Conservation (phyloP, 2,329 filamentous ascomycete species). For the Fusarium zealandicum region DNA sequence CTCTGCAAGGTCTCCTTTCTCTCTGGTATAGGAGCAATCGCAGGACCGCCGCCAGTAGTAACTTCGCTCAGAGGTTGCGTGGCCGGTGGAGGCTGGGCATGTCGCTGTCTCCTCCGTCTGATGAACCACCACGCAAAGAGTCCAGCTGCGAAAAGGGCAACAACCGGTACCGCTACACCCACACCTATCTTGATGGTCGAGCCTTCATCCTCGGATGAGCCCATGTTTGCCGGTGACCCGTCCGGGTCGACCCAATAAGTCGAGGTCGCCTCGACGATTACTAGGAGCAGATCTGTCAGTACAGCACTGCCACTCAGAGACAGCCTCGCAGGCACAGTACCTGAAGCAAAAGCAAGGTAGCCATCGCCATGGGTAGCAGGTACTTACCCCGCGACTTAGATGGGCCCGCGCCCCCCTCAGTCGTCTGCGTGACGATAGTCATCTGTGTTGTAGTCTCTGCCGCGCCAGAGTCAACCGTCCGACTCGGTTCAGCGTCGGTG, state of each 20-base stretch:
- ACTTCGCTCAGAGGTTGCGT: slow-evolving; percentile 24
- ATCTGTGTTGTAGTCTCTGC: slow-evolving; percentile 34
- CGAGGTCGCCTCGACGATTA: slow-evolving; percentile 38
- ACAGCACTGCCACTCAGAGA: background rate
- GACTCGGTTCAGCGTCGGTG: slow-evolving; percentile 28
- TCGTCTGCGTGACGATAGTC: slow-evolving; percentile 39
- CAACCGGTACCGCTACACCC: slow-evolving; percentile 28
- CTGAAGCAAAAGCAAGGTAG: slow-evolving; percentile 41
- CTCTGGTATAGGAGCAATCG: slow-evolving; percentile 11
- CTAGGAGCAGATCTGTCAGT: slow-evolving; percentile 20
- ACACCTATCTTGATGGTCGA: slow-evolving; percentile 34
- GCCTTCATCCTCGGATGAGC: slow-evolving; percentile 12
- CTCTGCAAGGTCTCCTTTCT: slow-evolving; percentile 15
- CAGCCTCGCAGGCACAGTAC: slow-evolving; percentile 33
- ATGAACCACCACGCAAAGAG: slow-evolving; percentile 26
- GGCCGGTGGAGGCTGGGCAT: background rate
- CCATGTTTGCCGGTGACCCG: slow-evolving; percentile 22
- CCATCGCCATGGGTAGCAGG: slow-evolving; percentile 38
- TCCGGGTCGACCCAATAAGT: slow-evolving; percentile 34
- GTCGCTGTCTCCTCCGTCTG: slow-evolving; percentile 22
- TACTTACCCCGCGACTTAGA: slow-evolving; percentile 41
- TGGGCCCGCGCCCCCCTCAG: slow-evolving; percentile 29
- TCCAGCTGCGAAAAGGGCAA: slow-evolving; percentile 8
- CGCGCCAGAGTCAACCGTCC: slow-evolving; percentile 26
- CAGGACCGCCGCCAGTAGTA: slow-evolving; percentile 1